A percentile compares a stretch with the other conserved stretches of the same genome.
Evolutionary conservation across 1,284 basidiomycete species (phyloP).

Genomic region (Irpex rosettiformis): DNA sequence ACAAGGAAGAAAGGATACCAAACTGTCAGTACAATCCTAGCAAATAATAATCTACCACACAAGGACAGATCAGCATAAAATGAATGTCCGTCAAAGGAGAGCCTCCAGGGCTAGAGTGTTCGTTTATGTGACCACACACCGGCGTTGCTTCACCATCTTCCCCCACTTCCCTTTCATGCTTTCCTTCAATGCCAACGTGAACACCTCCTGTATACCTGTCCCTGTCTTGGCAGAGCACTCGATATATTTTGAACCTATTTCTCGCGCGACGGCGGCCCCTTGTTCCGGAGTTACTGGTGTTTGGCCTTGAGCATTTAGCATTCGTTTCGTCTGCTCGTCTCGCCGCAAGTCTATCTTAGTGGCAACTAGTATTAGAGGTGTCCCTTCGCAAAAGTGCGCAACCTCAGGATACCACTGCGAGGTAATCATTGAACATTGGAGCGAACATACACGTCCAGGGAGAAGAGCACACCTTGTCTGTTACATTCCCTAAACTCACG

Average conservation of each 20-base stretch:
- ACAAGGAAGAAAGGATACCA: conserved; percentile 19
- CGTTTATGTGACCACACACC: conserved; percentile 74
- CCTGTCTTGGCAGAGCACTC: conserved; percentile 96
- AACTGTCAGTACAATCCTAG: conserved; percentile 27
- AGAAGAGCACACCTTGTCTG: conserved; percentile 71
- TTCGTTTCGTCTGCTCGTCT: conserved; percentile 86
- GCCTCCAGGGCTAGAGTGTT: background rate
- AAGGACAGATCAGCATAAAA: conserved; percentile 17
- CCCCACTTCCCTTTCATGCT: conserved; percentile 77
- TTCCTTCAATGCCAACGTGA: conserved; percentile 86
- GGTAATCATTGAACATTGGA: background rate
- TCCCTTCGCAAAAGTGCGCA: conserved; percentile 93
- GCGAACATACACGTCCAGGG: background rate
- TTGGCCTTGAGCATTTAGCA: conserved; percentile 91
- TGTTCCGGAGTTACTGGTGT: conserved; percentile 80
- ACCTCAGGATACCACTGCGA: conserved; percentile 95
- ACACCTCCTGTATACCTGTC: conserved; percentile 89
- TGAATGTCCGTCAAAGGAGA: conserved; percentile 6
- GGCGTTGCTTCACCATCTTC: conserved; percentile 67
- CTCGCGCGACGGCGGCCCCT: conserved; percentile 77
- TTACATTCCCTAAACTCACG: conserved; percentile 90
- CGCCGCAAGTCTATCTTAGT: conserved; percentile 91
- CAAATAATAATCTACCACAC: conserved; percentile 21
- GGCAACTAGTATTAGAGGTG: conserved; percentile 90
- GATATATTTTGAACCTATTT: conserved; percentile 93